Evolutionary conservation across 2,329 filamentous ascomycete genomes (phyloP), one percentile per base, ranked within the genome.

Genomic region (Hysterium pulicare): DNA sequence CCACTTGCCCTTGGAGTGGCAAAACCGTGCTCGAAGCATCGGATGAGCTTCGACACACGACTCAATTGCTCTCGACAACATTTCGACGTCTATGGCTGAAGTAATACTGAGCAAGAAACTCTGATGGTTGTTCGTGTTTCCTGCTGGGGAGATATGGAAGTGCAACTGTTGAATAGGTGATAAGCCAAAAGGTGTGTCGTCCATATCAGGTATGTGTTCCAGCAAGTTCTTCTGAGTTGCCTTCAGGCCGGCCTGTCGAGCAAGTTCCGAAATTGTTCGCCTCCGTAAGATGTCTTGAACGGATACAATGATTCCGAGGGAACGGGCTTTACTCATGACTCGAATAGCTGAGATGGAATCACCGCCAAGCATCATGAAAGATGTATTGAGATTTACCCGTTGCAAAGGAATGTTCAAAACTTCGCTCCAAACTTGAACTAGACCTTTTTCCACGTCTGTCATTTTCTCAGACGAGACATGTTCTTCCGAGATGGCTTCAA

Each of bases 141-240:
- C 49, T 23, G 49, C 50, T 2, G 47, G 24, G 13, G 24, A 7
- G 8, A 28, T 7, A 11, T 63, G 42, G 42, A 75, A 71, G 43
- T 71, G 72, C 24, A 73, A 54, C 15, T 62, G 55, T 42, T 75
- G 73, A 17, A 75, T 68, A 0, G 73, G 73, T 0, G 71, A 71
- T 1, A 76, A 50, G 0, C 55, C 53, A 41, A 73, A 76, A 0
- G 53, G 54, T n/a, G 50, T 51, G 28, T 67, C 51, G 53, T 36
- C 44, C 28, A 51, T 33, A 19, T 61, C 61, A 8, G 7, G 7
- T 7, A 28, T 28, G 24, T 7, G 24, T 28, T 7, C 8, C 24
- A 13, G 13, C 13, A 8, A 7, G 7, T 28, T 13, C 7, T 8
- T 28, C 24, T 13, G 7, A 8, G 24, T 8, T 7, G 24, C 24